Percentiles rank a stretch among this genome's conserved stretches.
Conservation (phyloP, 1,139 yeast species). For the Yamadazyma triangularis region DNA sequence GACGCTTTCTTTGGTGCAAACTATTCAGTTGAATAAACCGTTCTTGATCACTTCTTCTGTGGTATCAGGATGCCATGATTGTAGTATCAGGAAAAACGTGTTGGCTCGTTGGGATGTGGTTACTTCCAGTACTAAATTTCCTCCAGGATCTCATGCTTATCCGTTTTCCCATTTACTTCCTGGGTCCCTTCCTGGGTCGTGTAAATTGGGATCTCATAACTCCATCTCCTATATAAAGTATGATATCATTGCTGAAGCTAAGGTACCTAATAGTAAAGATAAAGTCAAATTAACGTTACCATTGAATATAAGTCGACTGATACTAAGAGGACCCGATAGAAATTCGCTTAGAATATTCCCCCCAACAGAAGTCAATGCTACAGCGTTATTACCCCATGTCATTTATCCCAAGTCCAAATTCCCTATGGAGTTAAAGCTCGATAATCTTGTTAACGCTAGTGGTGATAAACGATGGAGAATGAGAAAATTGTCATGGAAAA, state of each 20-base stretch:
- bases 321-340: slow-evolving; percentile 77
- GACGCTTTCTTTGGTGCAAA: slow-evolving; percentile 64
- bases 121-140: slow-evolving; percentile 48
- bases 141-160: slow-evolving; percentile 72
- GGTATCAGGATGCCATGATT: slow-evolving; percentile 51
- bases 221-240: slow-evolving; percentile 61
- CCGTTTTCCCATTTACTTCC: slow-evolving; percentile 93
- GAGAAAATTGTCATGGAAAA: slow-evolving; percentile 83
- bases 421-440: slow-evolving; percentile 76
- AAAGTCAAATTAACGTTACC: slow-evolving; percentile 56
- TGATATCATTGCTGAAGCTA: slow-evolving; percentile 63
- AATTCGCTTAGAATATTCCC: slow-evolving; percentile 90
- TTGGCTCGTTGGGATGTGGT: slow-evolving; percentile 90
- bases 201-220: slow-evolving; percentile 52
- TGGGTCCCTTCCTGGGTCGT: slow-evolving; percentile 81
- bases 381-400: slow-evolving; percentile 83
- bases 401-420: slow-evolving; percentile 84
- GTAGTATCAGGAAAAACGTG: slow-evolving; percentile 50
- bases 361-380: slow-evolving; percentile 86
- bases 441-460: slow-evolving; percentile 57
- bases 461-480: slow-evolving; percentile 84
- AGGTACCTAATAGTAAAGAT: slow-evolving; percentile 15
- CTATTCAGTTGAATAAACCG: slow-evolving; percentile 61
- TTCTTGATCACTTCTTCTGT: slow-evolving; percentile 52
- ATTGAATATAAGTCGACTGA: slow-evolving; percentile 70